Percentiles rank a stretch among this genome's conserved stretches.
phyloP scores from a whole-genome alignment of 1,284 basidiomycete species.

The Bjerkandera adusta region DNA sequence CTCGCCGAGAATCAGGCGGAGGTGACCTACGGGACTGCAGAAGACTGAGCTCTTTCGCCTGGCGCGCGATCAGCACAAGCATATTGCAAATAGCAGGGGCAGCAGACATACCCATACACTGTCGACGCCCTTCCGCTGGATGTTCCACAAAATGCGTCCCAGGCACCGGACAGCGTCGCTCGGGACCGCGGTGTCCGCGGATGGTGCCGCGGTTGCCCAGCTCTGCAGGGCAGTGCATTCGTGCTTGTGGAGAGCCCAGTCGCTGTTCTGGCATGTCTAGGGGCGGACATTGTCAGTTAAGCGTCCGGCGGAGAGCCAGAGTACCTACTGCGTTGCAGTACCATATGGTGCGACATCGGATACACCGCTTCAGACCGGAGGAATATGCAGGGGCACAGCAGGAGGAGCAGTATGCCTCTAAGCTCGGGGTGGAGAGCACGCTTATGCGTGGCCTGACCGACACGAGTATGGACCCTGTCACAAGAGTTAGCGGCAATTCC shows the following conservation, averaged over 20 bases:
- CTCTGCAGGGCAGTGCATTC: constrained; percentile 72
- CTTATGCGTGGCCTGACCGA: constrained; percentile 57
- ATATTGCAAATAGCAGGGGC: constrained; percentile 6
- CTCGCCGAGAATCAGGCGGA: neutral
- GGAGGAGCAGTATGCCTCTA: constrained; percentile 64
- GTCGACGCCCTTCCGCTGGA: constrained; percentile 50
- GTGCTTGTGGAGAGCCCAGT: constrained; percentile 75
- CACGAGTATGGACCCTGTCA: constrained; percentile 59
- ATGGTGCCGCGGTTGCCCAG: constrained; percentile 52
- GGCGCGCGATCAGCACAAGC: neutral
- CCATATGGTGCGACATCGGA: constrained; percentile 60
- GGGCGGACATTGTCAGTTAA: neutral
- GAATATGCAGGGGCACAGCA: constrained; percentile 48
- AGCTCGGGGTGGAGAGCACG: constrained; percentile 62
- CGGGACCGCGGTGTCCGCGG: constrained; percentile 49
- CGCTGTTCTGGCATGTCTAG: constrained; percentile 73
- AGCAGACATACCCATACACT: constrained; percentile 56
- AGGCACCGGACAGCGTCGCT: constrained; percentile 75
- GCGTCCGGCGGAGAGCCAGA: neutral
- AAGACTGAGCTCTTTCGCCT: constrained; percentile 65
- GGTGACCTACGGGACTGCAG: constrained; percentile 82
- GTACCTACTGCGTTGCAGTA: constrained; percentile 69
- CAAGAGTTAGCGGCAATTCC: neutral
- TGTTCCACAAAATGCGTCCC: constrained; percentile 72
- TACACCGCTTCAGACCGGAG: constrained; percentile 60